Base-by-base conservation (phyloP, 768 basidiomycete genomes). In the Tylopilus sp. region DNA sequence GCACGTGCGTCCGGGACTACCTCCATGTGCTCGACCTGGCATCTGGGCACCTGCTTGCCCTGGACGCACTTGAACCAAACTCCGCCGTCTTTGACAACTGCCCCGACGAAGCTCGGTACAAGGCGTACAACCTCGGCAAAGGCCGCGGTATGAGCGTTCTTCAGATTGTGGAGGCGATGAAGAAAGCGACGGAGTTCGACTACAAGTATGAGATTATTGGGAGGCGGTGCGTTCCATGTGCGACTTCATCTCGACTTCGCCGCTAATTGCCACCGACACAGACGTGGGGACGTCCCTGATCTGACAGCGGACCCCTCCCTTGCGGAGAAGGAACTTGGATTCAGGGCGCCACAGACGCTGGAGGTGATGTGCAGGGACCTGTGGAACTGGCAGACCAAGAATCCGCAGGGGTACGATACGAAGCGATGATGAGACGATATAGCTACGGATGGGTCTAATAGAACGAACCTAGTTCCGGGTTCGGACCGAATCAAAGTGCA, bases 311-410 rank as follows among this genome's bases (percentile, higher is more conserved):
- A 99, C 69, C 96, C 97, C 1, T 60, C 85, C 8, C 79, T 98
- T 21, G 97, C 97, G 0, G 84, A 95, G 74, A 83, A 83, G 66
- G 96, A 98, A 69, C 86, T 99, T 28, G 92, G 92, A 7, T 99
- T 98, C 80, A 81, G 82, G 55, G 96, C 96, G 13, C 76, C 79
- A 25, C 79, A 84, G 63, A 78, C 85, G 61, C 78, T 99, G 41
- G 87, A 93, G 57, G 85, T 86, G 51, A 98, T 98, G 92, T 98
- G 97, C 72, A 77, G 83, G 51, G 97, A 99, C 72, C 76, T 97
- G 62, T 98, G 97, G 97, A 95, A 95, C 74, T 99, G 95, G 92
- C 96, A 98, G 76, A 84, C 83, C n/a, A 90, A 84, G 70, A 91
- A 97, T 63, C 91, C 89, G 8, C 66, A 81, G 28, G 94, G 94